A percentile compares a stretch with the other conserved stretches of the same genome.
These are phyloP conservation scores for Macrolepiota albuminosa DNA, from an alignment of 768 basidiomycete species.

Conservation along the genomic window DNA sequence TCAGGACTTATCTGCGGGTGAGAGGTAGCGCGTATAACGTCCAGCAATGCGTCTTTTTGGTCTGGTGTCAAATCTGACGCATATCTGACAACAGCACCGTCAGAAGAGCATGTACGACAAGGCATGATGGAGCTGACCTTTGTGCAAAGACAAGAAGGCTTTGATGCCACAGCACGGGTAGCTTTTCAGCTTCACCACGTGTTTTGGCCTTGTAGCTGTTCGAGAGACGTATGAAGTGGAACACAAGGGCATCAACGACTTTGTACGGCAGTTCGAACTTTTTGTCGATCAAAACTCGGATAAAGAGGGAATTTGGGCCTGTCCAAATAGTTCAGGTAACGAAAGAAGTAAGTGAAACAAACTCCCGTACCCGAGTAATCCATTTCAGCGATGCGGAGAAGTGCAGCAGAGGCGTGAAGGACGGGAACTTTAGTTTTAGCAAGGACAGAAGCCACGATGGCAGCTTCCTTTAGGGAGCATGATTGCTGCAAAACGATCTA, in stretches of 20 bases:
- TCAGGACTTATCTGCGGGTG: slow-evolving; percentile 89
- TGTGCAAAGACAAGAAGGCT: slow-evolving; percentile 92
- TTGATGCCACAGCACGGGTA: slow-evolving; percentile 99
- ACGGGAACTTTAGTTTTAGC: slow-evolving; percentile 90
- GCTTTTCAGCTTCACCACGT: slow-evolving; percentile 66
- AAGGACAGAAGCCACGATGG: slow-evolving; percentile 89
- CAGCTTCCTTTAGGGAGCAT: slow-evolving; percentile 91
- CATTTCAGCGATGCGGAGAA: slow-evolving; percentile 92
- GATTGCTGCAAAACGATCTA: slow-evolving; percentile 39
- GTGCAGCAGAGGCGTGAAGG: slow-evolving; percentile 93
- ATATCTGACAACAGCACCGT: slow-evolving; percentile 52
- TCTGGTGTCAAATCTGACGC: slow-evolving; percentile 92
- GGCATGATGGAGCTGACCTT: slow-evolving; percentile 44
- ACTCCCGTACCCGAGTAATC: slow-evolving; percentile 74
- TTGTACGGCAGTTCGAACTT: slow-evolving; percentile 98
- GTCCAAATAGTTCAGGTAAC: slow-evolving; percentile 10
- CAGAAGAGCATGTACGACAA: slow-evolving; percentile 4
- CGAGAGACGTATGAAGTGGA: slow-evolving; percentile 96
- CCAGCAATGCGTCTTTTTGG: slow-evolving; percentile 95
- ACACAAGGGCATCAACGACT: slow-evolving; percentile 93
- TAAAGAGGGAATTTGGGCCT: slow-evolving; percentile 95
- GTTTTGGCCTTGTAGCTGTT: slow-evolving; percentile 78
- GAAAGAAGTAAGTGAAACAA: background rate
- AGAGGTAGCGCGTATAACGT: slow-evolving; percentile 80
- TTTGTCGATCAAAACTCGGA: slow-evolving; percentile 94